These are phyloP conservation scores for Coprinopsis strossmayeri DNA, from an alignment of 768 basidiomycete genomes.

Conservation along the genomic window DNA sequence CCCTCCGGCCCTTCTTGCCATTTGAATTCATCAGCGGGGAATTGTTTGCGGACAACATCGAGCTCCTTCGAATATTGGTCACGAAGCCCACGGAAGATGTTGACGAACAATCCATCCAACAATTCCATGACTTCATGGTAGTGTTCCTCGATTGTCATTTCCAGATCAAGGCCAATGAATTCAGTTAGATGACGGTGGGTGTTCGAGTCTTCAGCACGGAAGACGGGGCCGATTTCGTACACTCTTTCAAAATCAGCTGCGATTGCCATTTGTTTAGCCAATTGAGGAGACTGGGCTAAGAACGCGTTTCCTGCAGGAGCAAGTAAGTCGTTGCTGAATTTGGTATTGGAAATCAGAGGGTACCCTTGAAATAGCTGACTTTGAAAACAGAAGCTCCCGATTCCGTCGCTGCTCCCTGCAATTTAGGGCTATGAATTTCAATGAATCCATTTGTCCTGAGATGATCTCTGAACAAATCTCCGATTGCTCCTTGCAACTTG, in stretches of 20 bases:
- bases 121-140: constrained; percentile 97
- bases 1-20: constrained; percentile 89
- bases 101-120: constrained; percentile 79
- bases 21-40: constrained; percentile 93
- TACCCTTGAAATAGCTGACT: constrained; percentile 96
- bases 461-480: constrained; percentile 81
- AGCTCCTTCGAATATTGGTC: constrained; percentile 79
- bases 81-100: constrained; percentile 80
- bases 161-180: constrained; percentile 97
- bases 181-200: constrained; percentile 98
- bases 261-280: constrained; percentile 99
- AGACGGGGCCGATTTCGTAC: constrained; percentile 95
- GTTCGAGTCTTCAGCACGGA: constrained; percentile 96
- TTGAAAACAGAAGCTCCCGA: constrained; percentile 97
- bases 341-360: neutral
- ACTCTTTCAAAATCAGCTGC: constrained; percentile 98
- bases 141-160: constrained; percentile 98
- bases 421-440: constrained; percentile 96
- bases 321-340: neutral
- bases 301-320: constrained; percentile 65
- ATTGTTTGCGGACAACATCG: constrained; percentile 73
- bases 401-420: constrained; percentile 96
- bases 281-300: constrained; percentile 94
- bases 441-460: constrained; percentile 71
- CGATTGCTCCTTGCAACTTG: constrained; percentile 83